A percentile compares a stretch with the other conserved stretches of the same genome.
phyloP scores from a whole-genome alignment of 2,329 filamentous ascomycete genomes.

The Tothia fuscella region DNA sequence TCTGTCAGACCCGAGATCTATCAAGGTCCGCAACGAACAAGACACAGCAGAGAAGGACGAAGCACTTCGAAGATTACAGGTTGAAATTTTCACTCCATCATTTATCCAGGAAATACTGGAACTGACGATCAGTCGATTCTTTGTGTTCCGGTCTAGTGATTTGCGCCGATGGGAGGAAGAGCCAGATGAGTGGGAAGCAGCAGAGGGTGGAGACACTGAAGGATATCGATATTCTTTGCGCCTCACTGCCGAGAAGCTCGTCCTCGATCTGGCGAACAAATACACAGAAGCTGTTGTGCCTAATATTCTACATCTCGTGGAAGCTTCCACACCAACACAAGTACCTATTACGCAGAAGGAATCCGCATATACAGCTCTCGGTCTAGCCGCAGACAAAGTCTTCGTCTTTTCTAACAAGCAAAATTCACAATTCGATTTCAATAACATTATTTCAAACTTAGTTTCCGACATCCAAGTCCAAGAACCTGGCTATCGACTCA shows the following conservation, averaged over 20 bases:
- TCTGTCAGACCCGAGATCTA: slow-evolving; percentile 67
- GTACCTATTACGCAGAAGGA: slow-evolving; percentile 48
- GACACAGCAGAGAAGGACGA: slow-evolving; percentile 39
- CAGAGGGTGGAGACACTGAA: slow-evolving; percentile 72
- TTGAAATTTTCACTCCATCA: slow-evolving; percentile 60
- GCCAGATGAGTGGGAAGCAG: slow-evolving; percentile 88
- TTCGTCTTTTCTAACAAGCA: slow-evolving; percentile 25
- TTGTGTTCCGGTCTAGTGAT: slow-evolving; percentile 75
- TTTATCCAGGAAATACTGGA: slow-evolving; percentile 76
- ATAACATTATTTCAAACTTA: slow-evolving; percentile 67
- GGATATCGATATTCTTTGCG: slow-evolving; percentile 88
- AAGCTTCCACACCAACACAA: background rate
- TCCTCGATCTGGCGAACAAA: slow-evolving; percentile 80
- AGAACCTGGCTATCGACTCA: slow-evolving; percentile 59
- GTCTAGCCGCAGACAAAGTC: slow-evolving; percentile 68
- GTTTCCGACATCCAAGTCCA: slow-evolving; percentile 65
- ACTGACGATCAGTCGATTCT: slow-evolving; percentile 72
- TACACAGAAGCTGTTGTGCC: slow-evolving; percentile 50
- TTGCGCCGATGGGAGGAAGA: slow-evolving; percentile 88
- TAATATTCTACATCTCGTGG: slow-evolving; percentile 2
- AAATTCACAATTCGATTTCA: slow-evolving; percentile 56
- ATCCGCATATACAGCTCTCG: slow-evolving; percentile 87
- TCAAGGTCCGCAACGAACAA: slow-evolving; percentile 75
- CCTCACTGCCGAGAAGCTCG: slow-evolving; percentile 86
- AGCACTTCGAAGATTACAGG: slow-evolving; percentile 58